Evolutionary conservation across 2,329 filamentous ascomycete species (phyloP).

Genomic region (Didymella lethalis): DNA sequence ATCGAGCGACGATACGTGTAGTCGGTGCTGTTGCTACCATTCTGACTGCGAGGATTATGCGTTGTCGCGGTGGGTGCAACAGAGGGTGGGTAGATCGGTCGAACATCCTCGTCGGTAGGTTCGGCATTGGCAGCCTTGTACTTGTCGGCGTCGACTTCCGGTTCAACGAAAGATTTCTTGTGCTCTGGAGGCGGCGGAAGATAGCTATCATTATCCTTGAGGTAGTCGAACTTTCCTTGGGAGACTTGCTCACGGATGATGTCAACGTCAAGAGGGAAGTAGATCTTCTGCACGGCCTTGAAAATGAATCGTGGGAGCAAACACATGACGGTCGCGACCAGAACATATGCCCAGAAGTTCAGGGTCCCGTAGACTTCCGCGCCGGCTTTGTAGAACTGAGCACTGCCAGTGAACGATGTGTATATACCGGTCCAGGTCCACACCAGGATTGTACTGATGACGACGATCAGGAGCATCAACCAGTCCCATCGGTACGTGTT

Average conservation of each 20-base stretch:
- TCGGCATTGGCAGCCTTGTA: conserved; percentile 55
- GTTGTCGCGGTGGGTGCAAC: conserved; percentile 72
- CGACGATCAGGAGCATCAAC: conserved; percentile 85
- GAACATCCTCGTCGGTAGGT: conserved; percentile 79
- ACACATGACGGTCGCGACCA: conserved; percentile 81
- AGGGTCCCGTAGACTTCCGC: conserved; percentile 80
- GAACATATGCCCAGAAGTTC: conserved; percentile 85
- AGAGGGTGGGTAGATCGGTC: conserved; percentile 93
- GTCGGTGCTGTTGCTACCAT: conserved; percentile 92
- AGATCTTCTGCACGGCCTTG: conserved; percentile 93
- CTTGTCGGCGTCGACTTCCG: conserved; percentile 59
- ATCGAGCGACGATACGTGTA: conserved; percentile 67
- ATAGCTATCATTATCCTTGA: conserved; percentile 65
- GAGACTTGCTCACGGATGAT: conserved; percentile 93
- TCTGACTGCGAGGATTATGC: conserved; percentile 83
- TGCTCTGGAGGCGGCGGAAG: conserved; percentile 52
- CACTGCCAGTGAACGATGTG: conserved; percentile 65
- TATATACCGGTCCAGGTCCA: conserved; percentile 98
- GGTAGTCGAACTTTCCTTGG: conserved; percentile 80
- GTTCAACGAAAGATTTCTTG: conserved; percentile 63
- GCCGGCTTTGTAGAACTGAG: conserved; percentile 78
- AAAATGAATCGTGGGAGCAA: conserved; percentile 85
- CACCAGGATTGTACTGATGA: conserved; percentile 82
- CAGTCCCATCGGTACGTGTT: conserved; percentile 99
- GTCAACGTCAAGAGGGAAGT: conserved; percentile 89